Base-by-base conservation (phyloP, 1,284 basidiomycete species). In the Microbotryum saponariae region DNA sequence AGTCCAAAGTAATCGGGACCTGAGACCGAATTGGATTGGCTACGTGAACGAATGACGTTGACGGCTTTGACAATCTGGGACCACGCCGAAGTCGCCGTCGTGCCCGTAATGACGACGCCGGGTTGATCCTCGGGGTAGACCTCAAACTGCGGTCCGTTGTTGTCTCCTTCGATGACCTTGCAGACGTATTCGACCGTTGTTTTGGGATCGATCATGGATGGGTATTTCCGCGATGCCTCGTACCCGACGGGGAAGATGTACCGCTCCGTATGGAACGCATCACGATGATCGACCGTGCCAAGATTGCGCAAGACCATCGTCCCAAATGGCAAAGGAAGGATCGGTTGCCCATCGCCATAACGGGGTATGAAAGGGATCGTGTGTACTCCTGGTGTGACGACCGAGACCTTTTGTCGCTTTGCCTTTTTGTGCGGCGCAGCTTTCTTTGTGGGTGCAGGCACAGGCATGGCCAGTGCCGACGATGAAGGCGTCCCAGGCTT, bases 161-260 rank as follows among this genome's bases (percentile, higher is more conserved):
- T 85, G 4, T 85, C 86, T 31, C 86, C 86, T 67, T 88, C 87
- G 51, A 88, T 80, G 66, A 89, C 88, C n/a, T 82, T 85, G 74
- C 87, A 89, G 62, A 83, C 81, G 70, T 89, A 89, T 0, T 86
- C 82, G 3, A 85, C 85, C 59, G 88, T 85, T 1, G 74, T 71
- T 53, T 76, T 79, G 2, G 83, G 82, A 68, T 88, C 82, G 23
- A 84, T 73, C 16, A 86, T 89, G 1, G 87, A 89, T 18, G 84
- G 78, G 71, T 88, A 89, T 37, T 85, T 84, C 64, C 87, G 87
- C 64, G 49, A 66, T 6, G 88, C 86, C 73, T 88, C 85, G 72
- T 88, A 89, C 21, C 87, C 87, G 54, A 89, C 84, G 21, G 87
- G 87, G 71, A 87, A 89, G 66, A 89, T 89, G 73, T 89, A 89